These are phyloP conservation scores for Phyllosticta citrichinensis DNA, from an alignment of 2,329 filamentous ascomycete species.

Conservation along the genomic window DNA sequence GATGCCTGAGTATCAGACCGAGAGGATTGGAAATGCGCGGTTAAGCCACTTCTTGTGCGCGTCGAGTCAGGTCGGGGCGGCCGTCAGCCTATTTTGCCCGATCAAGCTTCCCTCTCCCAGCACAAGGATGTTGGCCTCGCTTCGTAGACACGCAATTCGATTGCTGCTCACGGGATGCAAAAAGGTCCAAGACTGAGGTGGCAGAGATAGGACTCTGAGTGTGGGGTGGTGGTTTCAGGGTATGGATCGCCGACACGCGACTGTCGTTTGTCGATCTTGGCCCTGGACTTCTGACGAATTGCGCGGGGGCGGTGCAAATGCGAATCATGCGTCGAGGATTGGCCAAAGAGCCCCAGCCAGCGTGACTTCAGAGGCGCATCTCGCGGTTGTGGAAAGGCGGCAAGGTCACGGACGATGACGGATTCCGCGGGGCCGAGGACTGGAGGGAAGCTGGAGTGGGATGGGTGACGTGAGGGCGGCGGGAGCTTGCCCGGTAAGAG, in stretches of 20 bases:
- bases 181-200: neutral
- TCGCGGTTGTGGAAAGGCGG: neutral
- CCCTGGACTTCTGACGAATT: neutral
- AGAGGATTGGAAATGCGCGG: neutral
- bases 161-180: neutral
- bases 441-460: neutral
- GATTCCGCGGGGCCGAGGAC: neutral
- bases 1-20: neutral
- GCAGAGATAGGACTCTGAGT: neutral
- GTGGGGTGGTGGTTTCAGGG: neutral
- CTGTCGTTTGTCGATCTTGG: neutral
- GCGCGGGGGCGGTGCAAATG: neutral
- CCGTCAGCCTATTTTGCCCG: neutral
- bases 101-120: neutral
- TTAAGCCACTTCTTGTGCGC: neutral
- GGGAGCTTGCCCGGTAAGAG: neutral
- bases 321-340: neutral
- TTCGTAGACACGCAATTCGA: neutral
- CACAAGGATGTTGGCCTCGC: neutral
- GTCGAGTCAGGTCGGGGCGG: neutral
- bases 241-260: neutral
- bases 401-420: neutral
- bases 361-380: neutral
- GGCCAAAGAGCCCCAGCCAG: neutral
- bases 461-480: neutral